Evolutionary conservation across 441 rosid genomes (phyloP).

Genomic region (Syzygium malaccense): DNA sequence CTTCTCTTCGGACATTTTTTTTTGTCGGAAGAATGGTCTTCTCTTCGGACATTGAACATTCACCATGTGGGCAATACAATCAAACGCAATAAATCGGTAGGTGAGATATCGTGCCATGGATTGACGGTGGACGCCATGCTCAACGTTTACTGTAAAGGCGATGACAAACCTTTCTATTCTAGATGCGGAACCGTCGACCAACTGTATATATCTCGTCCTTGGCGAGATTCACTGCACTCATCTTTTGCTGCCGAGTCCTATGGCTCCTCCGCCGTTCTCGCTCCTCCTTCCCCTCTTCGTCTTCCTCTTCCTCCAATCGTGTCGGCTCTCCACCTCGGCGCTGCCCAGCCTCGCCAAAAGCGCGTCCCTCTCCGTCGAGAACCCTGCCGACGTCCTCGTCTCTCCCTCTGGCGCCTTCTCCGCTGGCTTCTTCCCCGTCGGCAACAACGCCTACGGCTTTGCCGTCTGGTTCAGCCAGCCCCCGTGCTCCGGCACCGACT

Average conservation of each 20-base stretch:
- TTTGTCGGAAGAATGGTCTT: no score
- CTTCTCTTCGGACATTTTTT: no score
- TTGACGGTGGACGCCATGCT: no score
- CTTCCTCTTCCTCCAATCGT: not conserved
- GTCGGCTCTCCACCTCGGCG: not conserved
- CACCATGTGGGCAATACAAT: not conserved
- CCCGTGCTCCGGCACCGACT: not conserved
- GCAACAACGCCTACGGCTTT: not conserved
- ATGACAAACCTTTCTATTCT: not conserved
- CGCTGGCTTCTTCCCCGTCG: constrained; percentile 7
- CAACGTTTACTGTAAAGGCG: not conserved
- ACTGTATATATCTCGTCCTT: not conserved
- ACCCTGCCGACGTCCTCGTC: not conserved
- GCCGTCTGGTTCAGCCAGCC: constrained; percentile 5
- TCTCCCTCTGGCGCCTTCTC: not conserved
- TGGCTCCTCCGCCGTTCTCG: not conserved
- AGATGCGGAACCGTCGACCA: not conserved
- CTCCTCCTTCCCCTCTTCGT: not conserved
- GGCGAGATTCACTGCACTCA: not conserved
- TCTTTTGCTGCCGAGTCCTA: not conserved
- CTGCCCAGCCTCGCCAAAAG: not conserved
- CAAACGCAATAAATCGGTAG: not conserved
- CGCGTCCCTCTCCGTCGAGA: constrained; percentile 1
- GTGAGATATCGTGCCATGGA: not conserved
- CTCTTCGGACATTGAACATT: not conserved